Evolutionary conservation across 2,329 filamentous ascomycete species (phyloP), one percentile per base, ranked within the genome.

Genomic region (Colletotrichum tanaceti): DNA sequence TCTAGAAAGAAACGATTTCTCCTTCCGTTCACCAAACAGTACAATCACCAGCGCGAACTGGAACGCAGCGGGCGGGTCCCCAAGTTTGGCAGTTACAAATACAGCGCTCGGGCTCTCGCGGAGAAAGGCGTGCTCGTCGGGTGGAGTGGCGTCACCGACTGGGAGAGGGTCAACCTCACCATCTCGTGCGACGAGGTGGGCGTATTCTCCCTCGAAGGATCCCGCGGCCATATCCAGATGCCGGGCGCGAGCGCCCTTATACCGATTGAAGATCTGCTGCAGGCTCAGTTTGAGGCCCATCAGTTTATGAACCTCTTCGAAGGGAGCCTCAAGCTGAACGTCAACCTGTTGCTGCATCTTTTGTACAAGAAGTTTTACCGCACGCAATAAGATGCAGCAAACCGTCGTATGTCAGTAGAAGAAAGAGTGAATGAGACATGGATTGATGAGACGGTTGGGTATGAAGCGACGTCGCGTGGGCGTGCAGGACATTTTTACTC

Each of bases 341-440:
- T 99, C 76, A 99, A 99, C 83, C 80, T 99, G 76, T 89, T 99
- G 82, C 85, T 99, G 84, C 96, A 99, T 86, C 85, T 98, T 79
- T 88, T 99, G 73, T 98, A 98, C 85, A 97, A 97, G 88, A 99
- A 99, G 86, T 99, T 99, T 80, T 99, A 99, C 78, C 84, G 89
- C 70, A 91, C 89, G 69, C 88, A 90, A 75, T 90, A 82, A 81
- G 35, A 39, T 35, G 67, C 38, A 43, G 22, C 50, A 63, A 63
- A 28, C n/a, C 28, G 10, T 9, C 28, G 24, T 11, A 52, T 18
- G 43, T 18, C 41, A 43, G 49, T 46, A 68, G 16, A 35, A 43
- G 11, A 41, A 44, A 49, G 6, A 28, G 43, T 39, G 47, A 13
- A 70, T 53, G 67, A 68, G 58, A 68, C 54, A 68, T 58, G 67